Evolutionary conservation across 2,329 filamentous ascomycete genomes (phyloP).

Genomic region (Calonectria leucothoes): DNA sequence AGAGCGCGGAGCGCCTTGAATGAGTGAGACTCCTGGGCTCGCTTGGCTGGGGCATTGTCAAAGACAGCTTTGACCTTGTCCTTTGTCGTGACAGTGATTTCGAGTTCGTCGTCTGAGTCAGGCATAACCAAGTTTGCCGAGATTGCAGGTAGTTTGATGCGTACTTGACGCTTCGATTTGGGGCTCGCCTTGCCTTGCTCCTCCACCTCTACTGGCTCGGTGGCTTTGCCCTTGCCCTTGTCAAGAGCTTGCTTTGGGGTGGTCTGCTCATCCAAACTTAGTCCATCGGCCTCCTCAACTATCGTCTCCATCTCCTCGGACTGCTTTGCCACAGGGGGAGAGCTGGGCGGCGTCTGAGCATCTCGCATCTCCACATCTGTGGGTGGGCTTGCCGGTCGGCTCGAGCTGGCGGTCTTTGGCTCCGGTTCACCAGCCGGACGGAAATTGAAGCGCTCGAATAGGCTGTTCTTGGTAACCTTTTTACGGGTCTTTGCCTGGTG

Average conservation of each 20-base stretch:
- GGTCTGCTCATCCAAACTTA: conserved; percentile 51
- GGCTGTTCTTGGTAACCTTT: conserved; percentile 84
- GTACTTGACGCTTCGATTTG: conserved; percentile 59
- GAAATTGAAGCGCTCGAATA: conserved; percentile 89
- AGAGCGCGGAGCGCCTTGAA: conserved; percentile 78
- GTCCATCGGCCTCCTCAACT: conserved; percentile 31
- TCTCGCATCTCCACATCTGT: conserved; percentile 65
- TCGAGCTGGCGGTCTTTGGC: conserved; percentile 64
- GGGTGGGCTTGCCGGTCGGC: conserved; percentile 62
- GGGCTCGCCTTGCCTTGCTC: conserved; percentile 36
- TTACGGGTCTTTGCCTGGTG: conserved; percentile 93
- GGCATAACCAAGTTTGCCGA: conserved; percentile 52
- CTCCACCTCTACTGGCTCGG: conserved; percentile 23
- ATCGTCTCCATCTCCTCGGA: conserved; percentile 21
- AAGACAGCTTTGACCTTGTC: conserved; percentile 73
- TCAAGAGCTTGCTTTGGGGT: conserved; percentile 51
- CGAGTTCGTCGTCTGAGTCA: conserved; percentile 71
- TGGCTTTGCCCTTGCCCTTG: conserved; percentile 72
- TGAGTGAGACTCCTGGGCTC: conserved; percentile 71
- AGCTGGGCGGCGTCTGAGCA: conserved; percentile 78
- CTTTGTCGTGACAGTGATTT: conserved; percentile 66
- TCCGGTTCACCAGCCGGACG: conserved; percentile 55
- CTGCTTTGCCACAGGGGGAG: conserved; percentile 61
- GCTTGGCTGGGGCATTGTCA: conserved; percentile 73
- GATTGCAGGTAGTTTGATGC: conserved; percentile 60